A percentile compares a stretch with the other conserved stretches of the same genome.
phyloP scores from a whole-genome alignment of 139 green algal genomes.

The Chlorella sp. region DNA sequence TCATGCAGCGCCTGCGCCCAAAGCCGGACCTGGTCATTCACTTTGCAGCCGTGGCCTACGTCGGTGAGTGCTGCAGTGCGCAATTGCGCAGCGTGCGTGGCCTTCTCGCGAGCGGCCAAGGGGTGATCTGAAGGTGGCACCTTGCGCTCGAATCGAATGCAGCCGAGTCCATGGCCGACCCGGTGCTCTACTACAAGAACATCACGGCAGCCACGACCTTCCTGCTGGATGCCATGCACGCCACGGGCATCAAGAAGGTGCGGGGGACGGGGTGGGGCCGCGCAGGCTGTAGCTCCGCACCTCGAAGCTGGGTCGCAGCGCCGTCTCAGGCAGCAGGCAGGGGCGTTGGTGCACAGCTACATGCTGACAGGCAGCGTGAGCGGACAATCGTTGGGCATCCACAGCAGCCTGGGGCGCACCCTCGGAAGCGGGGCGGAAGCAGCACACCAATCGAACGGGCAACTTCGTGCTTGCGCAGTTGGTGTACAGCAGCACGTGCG shows the following conservation, averaged over 20 bases:
- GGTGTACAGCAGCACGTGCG: constrained; percentile 53
- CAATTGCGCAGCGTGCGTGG: not conserved
- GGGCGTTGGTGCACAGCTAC: too few species aligned
- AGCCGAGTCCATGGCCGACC: constrained; percentile 38
- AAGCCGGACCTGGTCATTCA: constrained; percentile 62
- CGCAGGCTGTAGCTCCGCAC: too few species aligned
- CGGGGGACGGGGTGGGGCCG: constrained; percentile 33
- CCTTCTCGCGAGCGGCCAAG: too few species aligned
- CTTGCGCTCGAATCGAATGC: too few species aligned
- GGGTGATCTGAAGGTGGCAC: too few species aligned
- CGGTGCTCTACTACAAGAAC: constrained; percentile 69
- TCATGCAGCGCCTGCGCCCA: constrained; percentile 17
- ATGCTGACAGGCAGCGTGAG: too few species aligned
- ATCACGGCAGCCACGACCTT: constrained; percentile 66
- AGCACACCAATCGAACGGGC: too few species aligned
- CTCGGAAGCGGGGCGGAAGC: too few species aligned
- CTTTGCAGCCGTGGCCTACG: constrained; percentile 72
- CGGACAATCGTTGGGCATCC: too few species aligned
- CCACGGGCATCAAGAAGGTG: constrained; percentile 40
- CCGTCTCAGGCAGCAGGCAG: too few species aligned
- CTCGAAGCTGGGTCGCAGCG: too few species aligned
- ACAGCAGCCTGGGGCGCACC: too few species aligned
- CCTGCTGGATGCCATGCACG: constrained; percentile 57
- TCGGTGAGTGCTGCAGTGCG: constrained; percentile 34
- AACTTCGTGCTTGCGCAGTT: constrained; percentile 16